A percentile compares a stretch with the other conserved stretches of the same genome.
Evolutionary conservation across 1,139 yeast species (phyloP).

Genomic region (Zygosaccharomyces sapae): DNA sequence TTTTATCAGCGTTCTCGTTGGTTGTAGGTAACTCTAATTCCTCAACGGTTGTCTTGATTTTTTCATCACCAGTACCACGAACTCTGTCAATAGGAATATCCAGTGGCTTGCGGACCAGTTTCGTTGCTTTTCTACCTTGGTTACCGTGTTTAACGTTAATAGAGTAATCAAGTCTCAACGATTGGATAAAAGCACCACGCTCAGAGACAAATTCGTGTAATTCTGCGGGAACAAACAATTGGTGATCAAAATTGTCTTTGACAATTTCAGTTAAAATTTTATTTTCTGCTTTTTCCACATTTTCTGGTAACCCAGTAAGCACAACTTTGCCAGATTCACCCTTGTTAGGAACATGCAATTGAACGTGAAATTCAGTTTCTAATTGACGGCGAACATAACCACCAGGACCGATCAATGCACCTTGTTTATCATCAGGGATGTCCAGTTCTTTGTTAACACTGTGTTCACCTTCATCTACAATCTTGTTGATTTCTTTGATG

Average conservation of each 20-base stretch:
- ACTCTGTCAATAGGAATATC: slow-evolving; percentile 50
- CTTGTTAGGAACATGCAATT: slow-evolving; percentile 65
- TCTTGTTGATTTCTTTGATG: slow-evolving; percentile 55
- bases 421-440: slow-evolving; percentile 71
- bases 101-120: slow-evolving; percentile 42
- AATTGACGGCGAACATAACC: slow-evolving; percentile 72
- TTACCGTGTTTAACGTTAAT: slow-evolving; percentile 64
- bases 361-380: slow-evolving; percentile 65
- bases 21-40: slow-evolving; percentile 30
- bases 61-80: slow-evolving; percentile 43
- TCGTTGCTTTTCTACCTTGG: slow-evolving; percentile 47
- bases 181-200: slow-evolving; percentile 62
- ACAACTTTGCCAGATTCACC: slow-evolving; percentile 44
- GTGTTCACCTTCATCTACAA: slow-evolving; percentile 65
- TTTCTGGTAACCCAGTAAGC: slow-evolving; percentile 59
- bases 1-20: slow-evolving; percentile 37
- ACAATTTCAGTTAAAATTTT: slow-evolving; percentile 51
- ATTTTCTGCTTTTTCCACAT: slow-evolving; percentile 53
- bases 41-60: slow-evolving; percentile 47
- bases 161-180: slow-evolving; percentile 49
- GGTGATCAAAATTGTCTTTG: slow-evolving; percentile 41
- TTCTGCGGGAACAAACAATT: slow-evolving; percentile 53
- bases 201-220: slow-evolving; percentile 63
- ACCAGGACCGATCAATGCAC: slow-evolving; percentile 74
- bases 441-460: slow-evolving; percentile 53